These are phyloP conservation scores for Saussurea involucrata DNA, from an alignment of 129 eudicot species.

Conservation along the genomic window DNA sequence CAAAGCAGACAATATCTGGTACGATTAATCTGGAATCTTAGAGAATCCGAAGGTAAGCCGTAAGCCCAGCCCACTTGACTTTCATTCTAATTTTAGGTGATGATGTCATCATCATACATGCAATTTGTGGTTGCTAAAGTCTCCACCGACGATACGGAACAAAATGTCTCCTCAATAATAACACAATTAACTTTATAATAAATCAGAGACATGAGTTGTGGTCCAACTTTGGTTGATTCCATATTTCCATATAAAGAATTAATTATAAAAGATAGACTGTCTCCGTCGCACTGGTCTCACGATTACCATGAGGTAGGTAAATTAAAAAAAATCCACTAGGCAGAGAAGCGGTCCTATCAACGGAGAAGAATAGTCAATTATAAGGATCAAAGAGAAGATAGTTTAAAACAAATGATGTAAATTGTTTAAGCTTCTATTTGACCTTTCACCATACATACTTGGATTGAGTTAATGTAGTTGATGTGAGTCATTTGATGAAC, in stretches of 20 bases:
- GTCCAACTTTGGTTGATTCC: background rate
- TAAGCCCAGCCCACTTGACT: slow-evolving; percentile 19
- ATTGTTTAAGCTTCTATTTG: background rate
- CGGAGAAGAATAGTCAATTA: background rate
- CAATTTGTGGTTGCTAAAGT: slow-evolving; percentile 22
- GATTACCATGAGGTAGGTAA: background rate
- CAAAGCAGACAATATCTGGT: too few species aligned
- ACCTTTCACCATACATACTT: background rate
- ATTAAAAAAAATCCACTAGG: too few species aligned
- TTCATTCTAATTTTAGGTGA: background rate
- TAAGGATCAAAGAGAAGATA: background rate
- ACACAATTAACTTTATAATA: background rate
- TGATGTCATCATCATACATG: slow-evolving; percentile 6
- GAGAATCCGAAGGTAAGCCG: too few species aligned
- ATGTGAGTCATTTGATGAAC: background rate
- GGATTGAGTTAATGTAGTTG: background rate
- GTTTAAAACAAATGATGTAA: background rate
- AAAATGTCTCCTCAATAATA: background rate
- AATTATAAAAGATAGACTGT: background rate
- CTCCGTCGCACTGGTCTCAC: background rate
- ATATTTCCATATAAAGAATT: background rate
- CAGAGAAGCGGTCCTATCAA: too few species aligned
- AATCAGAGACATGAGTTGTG: background rate
- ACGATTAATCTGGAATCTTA: too few species aligned
- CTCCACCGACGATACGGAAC: slow-evolving; percentile 9